These are phyloP conservation scores for Williopsis jadinii DNA, from an alignment of 1,139 yeast species.

Conservation along the genomic window DNA sequence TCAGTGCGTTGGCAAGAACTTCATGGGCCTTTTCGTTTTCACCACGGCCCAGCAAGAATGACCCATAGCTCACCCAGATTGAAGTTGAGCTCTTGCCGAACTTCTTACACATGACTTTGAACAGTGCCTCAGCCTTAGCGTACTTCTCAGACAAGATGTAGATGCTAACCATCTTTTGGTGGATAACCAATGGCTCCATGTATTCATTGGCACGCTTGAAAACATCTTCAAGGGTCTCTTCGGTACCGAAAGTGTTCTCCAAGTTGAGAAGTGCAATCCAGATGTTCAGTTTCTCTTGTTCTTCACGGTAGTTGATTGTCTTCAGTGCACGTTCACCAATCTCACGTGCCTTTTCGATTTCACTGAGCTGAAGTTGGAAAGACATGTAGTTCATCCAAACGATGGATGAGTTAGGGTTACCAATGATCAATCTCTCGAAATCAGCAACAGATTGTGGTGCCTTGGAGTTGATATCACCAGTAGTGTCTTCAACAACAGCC, in stretches of 20 bases:
- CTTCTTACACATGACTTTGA: constrained; percentile 66
- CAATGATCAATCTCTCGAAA: constrained; percentile 83
- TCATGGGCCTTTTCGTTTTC: constrained; percentile 57
- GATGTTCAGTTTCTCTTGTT: constrained; percentile 84
- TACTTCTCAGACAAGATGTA: constrained; percentile 67
- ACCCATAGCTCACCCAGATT: constrained; percentile 77
- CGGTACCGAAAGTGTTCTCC: constrained; percentile 89
- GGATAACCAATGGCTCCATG: constrained; percentile 82
- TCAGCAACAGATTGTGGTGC: constrained; percentile 90
- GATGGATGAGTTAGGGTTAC: constrained; percentile 89
- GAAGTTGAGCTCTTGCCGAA: constrained; percentile 61
- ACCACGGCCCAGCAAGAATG: constrained; percentile 58
- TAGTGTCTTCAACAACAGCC: constrained; percentile 62
- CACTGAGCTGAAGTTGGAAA: constrained; percentile 91
- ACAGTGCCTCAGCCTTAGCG: constrained; percentile 63
- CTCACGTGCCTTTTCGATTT: constrained; percentile 89
- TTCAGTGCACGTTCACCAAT: constrained; percentile 88
- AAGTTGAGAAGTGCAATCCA: constrained; percentile 95
- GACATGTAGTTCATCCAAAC: constrained; percentile 99
- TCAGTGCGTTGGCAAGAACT: constrained; percentile 65
- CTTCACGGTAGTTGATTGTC: constrained; percentile 86
- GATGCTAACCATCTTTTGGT: constrained; percentile 71
- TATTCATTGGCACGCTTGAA: constrained; percentile 83
- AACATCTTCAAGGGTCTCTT: constrained; percentile 69
- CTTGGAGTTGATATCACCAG: constrained; percentile 74